Conservation (phyloP, 805 yeast species). For the Metschnikowia picachoensis region DNA sequence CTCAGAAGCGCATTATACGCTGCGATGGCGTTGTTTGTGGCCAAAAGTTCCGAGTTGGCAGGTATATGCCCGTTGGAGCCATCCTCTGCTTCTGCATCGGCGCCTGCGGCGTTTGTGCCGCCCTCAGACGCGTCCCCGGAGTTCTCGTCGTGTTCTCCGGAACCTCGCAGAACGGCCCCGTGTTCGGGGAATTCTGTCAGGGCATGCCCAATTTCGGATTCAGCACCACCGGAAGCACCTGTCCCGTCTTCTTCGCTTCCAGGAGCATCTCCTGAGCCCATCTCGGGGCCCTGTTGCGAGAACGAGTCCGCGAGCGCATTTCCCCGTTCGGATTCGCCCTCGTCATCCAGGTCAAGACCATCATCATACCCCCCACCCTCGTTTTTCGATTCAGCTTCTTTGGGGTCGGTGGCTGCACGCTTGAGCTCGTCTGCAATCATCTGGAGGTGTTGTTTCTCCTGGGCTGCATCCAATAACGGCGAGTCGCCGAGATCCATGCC, state of each 20-base stretch:
- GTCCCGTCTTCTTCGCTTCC: no score
- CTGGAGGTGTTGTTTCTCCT: constrained; percentile 25
- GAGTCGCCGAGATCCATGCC: not conserved
- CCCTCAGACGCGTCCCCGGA: no score
- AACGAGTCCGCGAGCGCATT: no score
- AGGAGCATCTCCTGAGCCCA: no score
- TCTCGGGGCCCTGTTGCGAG: no score
- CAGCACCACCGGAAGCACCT: no score
- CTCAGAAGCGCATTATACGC: constrained; percentile 41
- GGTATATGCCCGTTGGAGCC: constrained; percentile 24
- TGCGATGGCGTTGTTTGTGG: constrained; percentile 37
- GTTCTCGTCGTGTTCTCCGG: not conserved
- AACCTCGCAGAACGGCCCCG: not conserved
- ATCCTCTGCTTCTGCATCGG: not conserved
- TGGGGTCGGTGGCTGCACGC: constrained; percentile 24
- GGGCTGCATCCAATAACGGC: constrained; percentile 9
- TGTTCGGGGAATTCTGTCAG: no score
- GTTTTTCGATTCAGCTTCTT: not conserved
- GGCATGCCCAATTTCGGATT: no score
- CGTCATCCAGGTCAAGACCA: not conserved
- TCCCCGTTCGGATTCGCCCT: not conserved
- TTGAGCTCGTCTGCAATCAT: constrained; percentile 33
- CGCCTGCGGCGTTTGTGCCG: not conserved
- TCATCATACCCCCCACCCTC: not conserved
- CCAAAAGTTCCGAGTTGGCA: constrained; percentile 39